Evolutionary conservation across 371 early-diverging fungal species (phyloP), one percentile per base, ranked within the genome.

Genomic region (Actinomortierella wolfii): DNA sequence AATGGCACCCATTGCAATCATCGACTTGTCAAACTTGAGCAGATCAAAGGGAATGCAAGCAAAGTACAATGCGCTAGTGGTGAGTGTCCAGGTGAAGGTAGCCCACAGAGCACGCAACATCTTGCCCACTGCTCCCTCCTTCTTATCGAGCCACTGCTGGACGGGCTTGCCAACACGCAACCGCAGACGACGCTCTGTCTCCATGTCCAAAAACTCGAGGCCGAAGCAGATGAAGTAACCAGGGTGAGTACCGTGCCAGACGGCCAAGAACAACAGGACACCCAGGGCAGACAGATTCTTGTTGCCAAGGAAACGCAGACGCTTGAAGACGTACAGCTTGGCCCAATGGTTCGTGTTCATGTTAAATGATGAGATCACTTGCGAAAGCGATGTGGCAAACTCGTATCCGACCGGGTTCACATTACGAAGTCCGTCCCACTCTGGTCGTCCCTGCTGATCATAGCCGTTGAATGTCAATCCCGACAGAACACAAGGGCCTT

Each of bases 261-360:
- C 64, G 6, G 89, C 87, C 7, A 91, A 77, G 78, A 90, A 91
- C 0, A 80, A 52, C n/a, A 90, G 75, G 1, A 89, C 81, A 24
- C 78, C 83, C 14, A 83, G 58, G 39, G 85, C 78, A 2, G 89
- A 87, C 6, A 85, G 41, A n/a, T 83, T 59, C 74, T 89, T 90
- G 79, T 77, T 87, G 34, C 82, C 83, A n/a, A 90, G 65, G 68
- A 88, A 91, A 21, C 73, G 70, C 24, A 90, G 78, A 14, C 89
- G 83, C 74, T 91, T 90, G 59, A 89, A 91, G 3, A 91, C 76
- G 51, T 91, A 91, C 46, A 82, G 78, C 68, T 89, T 90, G 57
- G 79, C 71, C 92, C 90, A 91, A 15, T 79, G 65, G 64, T 91
- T 91, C 52, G 92, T 91, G 66, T 91, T 90, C 67, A 89, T 84